phyloP scores from a whole-genome alignment of 768 basidiomycete species.

The Gymnopilus dilepis region DNA sequence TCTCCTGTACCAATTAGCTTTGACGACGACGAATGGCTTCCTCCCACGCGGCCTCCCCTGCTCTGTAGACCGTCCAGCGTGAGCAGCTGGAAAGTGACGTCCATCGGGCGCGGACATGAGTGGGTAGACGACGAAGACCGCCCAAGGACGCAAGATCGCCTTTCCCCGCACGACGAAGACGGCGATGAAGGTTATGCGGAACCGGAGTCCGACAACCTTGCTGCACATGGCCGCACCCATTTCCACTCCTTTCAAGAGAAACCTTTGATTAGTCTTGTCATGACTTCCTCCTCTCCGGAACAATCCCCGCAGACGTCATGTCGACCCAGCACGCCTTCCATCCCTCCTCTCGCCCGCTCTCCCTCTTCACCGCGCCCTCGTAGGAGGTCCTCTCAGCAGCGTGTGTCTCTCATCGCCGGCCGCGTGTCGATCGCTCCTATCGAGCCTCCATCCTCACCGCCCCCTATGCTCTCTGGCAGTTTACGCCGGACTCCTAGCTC shows the following conservation, averaged over 20 bases:
- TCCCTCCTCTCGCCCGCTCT: constrained; percentile 45
- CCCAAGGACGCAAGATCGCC: constrained; percentile 19
- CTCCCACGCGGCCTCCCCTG: constrained; percentile 47
- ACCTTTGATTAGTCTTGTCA: constrained; percentile 33
- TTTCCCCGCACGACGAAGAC: constrained; percentile 17
- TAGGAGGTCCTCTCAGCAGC: constrained; percentile 81
- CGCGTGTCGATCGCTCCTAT: constrained; percentile 79
- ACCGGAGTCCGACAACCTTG: constrained; percentile 22
- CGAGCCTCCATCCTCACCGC: constrained; percentile 67
- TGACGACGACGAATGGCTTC: constrained; percentile 75
- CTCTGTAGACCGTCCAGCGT: constrained; percentile 70
- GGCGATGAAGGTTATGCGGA: constrained; percentile 21
- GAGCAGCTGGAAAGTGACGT: constrained; percentile 86
- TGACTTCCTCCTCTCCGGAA: constrained; percentile 29
- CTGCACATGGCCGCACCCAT: constrained; percentile 43
- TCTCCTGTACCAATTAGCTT: constrained; percentile 64
- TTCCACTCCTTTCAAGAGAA: constrained; percentile 40
- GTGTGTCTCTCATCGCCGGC: constrained; percentile 84
- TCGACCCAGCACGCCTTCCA: constrained; percentile 34
- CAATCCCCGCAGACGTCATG: constrained; percentile 24
- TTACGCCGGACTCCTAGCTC: constrained; percentile 69
- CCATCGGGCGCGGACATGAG: constrained; percentile 81
- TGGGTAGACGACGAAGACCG: constrained; percentile 54
- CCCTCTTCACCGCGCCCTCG: constrained; percentile 69
- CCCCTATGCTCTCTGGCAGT: constrained; percentile 63